phyloP scores from a whole-genome alignment of 768 basidiomycete genomes.

The Macrocybe gigantea region DNA sequence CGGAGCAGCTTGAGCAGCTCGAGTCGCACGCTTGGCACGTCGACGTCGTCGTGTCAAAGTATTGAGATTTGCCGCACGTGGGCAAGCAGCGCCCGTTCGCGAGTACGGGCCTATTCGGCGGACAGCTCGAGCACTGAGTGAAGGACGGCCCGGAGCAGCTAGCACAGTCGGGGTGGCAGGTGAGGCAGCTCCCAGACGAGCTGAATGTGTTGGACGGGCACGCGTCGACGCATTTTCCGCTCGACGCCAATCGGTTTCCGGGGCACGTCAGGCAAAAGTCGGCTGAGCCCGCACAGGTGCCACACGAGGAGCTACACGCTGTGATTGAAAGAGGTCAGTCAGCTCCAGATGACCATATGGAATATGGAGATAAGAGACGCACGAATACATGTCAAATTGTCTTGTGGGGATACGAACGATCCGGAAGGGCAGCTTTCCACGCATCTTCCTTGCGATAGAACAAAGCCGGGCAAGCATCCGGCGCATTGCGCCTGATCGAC shows the following conservation, averaged over 20 bases:
- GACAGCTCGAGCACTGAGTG: conserved; percentile 74
- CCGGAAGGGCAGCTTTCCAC: conserved; percentile 67
- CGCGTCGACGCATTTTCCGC: conserved; percentile 67
- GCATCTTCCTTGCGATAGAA: conserved; percentile 67
- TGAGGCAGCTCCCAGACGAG: conserved; percentile 57
- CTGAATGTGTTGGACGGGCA: conserved; percentile 73
- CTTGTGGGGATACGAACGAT: conserved; percentile 64
- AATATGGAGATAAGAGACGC: conserved; percentile 11
- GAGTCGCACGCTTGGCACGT: conserved; percentile 70
- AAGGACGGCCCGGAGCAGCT: conserved; percentile 77
- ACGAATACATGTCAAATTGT: conserved; percentile 68
- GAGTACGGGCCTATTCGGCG: conserved; percentile 61
- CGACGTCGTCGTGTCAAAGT: conserved; percentile 58
- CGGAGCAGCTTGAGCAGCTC: conserved; percentile 75
- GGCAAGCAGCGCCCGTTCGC: conserved; percentile 73
- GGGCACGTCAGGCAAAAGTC: conserved; percentile 72
- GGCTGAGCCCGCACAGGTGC: conserved; percentile 62
- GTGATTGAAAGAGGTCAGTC: not conserved
- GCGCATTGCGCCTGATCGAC: conserved; percentile 66
- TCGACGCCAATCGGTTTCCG: conserved; percentile 57
- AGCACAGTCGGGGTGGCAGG: conserved; percentile 84
- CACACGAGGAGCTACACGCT: conserved; percentile 70
- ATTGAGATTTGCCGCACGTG: conserved; percentile 69
- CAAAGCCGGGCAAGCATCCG: conserved; percentile 71
- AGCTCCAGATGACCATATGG: not conserved